These are phyloP conservation scores for Amaranthus cruentus DNA, from an alignment of 148 eudicot genomes.

Conservation along the genomic window DNA sequence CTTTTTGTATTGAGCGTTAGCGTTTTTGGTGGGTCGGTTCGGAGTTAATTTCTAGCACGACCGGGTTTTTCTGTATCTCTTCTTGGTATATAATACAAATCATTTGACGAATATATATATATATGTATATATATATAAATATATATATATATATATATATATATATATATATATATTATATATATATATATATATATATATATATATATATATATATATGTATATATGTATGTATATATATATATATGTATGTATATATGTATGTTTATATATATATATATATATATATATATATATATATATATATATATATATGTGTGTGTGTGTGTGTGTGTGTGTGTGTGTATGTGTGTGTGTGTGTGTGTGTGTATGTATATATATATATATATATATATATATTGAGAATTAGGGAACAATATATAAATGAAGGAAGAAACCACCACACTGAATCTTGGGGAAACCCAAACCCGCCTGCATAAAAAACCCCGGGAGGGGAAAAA, in stretches of 20 bases:
- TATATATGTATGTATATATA: slow-evolving; percentile 3
- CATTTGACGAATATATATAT: slow-evolving; percentile 2
- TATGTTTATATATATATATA: slow-evolving; percentile 3
- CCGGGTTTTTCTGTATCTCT: too few species aligned
- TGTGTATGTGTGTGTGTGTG: neutral
- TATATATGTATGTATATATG: slow-evolving; percentile 5
- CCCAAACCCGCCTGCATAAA: too few species aligned
- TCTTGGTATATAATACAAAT: too few species aligned
- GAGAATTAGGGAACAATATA: too few species aligned
- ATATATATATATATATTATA: slow-evolving; percentile 2
- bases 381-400: too few species aligned
- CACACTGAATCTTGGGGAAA: too few species aligned
- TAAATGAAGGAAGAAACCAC: neutral
- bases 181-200: neutral
- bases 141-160: slow-evolving; percentile 1
- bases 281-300: slow-evolving; percentile 1
- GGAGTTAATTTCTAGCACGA: too few species aligned
- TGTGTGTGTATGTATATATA: neutral
- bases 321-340: neutral
- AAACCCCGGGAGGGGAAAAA: too few species aligned
- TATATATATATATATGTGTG: neutral
- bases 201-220: neutral
- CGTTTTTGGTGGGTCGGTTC: too few species aligned
- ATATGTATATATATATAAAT: slow-evolving; percentile 1
- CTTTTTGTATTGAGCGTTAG: too few species aligned